A percentile compares a stretch with the other conserved stretches of the same genome.
phyloP scores from a whole-genome alignment of 345 rosid species.

The Corchorus olitorius region DNA sequence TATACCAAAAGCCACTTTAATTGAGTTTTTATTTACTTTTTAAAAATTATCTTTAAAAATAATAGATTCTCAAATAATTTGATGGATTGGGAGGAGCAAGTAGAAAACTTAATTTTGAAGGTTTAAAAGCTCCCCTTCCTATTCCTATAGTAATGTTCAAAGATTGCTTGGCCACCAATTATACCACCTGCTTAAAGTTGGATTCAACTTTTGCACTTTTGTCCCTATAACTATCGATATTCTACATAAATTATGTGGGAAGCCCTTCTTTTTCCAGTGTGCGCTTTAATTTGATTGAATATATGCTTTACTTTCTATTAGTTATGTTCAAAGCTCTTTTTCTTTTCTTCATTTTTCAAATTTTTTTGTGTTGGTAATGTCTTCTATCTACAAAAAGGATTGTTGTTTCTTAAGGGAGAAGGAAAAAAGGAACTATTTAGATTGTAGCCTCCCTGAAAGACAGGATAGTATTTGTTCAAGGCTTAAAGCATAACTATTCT shows the following conservation, averaged over 20 bases:
- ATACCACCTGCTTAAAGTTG: conserved; percentile 6
- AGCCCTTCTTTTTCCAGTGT: neutral
- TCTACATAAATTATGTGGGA: neutral
- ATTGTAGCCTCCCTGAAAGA: neutral
- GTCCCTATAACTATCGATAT: neutral
- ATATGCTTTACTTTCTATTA: conserved; percentile 13
- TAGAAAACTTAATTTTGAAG: conserved; percentile 14
- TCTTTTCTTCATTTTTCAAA: neutral
- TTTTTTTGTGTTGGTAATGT: neutral
- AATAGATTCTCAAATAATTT: neutral
- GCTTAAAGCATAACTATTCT: neutral
- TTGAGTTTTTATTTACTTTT: neutral
- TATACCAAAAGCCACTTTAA: neutral
- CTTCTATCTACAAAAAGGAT: neutral
- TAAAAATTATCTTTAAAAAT: too few relatives aligned
- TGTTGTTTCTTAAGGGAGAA: conserved; percentile 13
- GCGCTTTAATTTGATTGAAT: neutral
- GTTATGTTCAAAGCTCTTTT: conserved; percentile 7
- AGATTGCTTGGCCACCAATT: conserved; percentile 5
- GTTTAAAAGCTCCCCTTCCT: neutral
- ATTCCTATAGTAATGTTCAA: neutral
- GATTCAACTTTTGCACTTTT: conserved; percentile 2
- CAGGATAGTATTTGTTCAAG: neutral
- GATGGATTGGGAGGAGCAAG: neutral
- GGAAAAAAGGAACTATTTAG: neutral